Evolutionary conservation across 306 rosid species (phyloP), one percentile per base, ranked within the genome.

Genomic region (Begonia loranthoides): DNA sequence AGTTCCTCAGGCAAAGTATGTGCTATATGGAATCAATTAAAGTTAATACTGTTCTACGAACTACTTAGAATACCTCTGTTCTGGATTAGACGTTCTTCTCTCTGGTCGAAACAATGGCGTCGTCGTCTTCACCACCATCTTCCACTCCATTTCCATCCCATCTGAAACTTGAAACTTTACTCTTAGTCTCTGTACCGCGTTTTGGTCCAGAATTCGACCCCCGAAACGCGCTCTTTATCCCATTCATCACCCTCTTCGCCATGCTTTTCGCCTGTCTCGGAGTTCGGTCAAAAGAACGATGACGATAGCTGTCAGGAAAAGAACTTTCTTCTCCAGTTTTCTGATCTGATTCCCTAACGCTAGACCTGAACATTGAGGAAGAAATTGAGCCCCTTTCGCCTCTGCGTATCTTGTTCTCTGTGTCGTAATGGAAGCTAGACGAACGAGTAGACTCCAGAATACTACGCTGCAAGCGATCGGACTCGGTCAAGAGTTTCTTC

Each of bases 181-280:
- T 36, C 54, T 62, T 38, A 3, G 36, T 28, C 36, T 15, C 38
- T 38, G 22, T 3, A 9, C 51, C 60, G 9, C 58, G 44, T 51
- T 17, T 64, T 12, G 59, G 50, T 3, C 64, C 50, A 13, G 68
- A 59, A 56, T 45, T 63, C 2, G 79, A 72, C 47, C 58, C 58
- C 51, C 70, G 57, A 45, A 87, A 79, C 8, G 87, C 85, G 61
- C 60, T 81, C 64, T 69, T 84, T 45, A 84, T 53, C 2, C 80
- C 80, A 45, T 50, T 56, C 0, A 84, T 57, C 48, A 87, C 61
- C 50, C 71, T 76, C 66, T 62, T 70, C 10, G 85, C 63, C 24
- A 84, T 45, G 55, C 58, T 68, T 59, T 53, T 76, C 7, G 17
- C 50, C 12, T 16, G 28, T 38, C 41, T 68, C 11, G 76, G 70